Evolutionary conservation across 1,139 yeast species (phyloP).

Genomic region (Yamadazyma oceani): DNA sequence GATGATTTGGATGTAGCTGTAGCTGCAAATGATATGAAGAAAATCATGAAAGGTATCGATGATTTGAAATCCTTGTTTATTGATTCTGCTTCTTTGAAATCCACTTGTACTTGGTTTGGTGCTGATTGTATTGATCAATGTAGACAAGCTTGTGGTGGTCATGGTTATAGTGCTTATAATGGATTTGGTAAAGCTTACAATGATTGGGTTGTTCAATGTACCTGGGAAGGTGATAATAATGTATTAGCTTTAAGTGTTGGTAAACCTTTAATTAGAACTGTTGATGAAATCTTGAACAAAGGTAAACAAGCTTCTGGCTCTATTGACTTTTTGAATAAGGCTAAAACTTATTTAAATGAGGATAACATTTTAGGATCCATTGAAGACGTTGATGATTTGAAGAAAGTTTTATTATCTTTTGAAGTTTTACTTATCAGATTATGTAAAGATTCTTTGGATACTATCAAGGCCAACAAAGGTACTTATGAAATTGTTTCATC

Average conservation of each 20-base stretch:
- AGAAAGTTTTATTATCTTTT: constrained; percentile 32
- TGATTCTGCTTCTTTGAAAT: constrained; percentile 85
- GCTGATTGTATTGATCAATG: constrained; percentile 80
- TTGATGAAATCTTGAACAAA: constrained; percentile 32
- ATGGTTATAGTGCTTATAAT: constrained; percentile 87
- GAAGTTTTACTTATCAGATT: constrained; percentile 48
- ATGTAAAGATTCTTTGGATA: constrained; percentile 45
- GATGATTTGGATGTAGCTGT: constrained; percentile 56
- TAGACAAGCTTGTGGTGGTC: constrained; percentile 97
- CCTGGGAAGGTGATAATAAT: constrained; percentile 97
- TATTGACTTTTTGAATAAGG: constrained; percentile 44
- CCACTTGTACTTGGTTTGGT: constrained; percentile 86
- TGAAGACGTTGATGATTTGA: constrained; percentile 34
- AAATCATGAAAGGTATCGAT: constrained; percentile 51
- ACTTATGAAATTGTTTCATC: constrained; percentile 59
- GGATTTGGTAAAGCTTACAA: constrained; percentile 87
- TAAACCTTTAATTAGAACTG: constrained; percentile 64
- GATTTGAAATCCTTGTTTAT: constrained; percentile 78
- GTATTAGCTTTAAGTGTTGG: constrained; percentile 84
- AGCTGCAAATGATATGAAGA: constrained; percentile 39
- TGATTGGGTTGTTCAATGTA: constrained; percentile 95
- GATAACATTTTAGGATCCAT: constrained; percentile 33
- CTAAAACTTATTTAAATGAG: constrained; percentile 26
- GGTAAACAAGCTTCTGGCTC: constrained; percentile 39
- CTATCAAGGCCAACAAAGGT: constrained; percentile 41